Base-by-base conservation (phyloP, 2,329 filamentous ascomycete genomes). In the Nannizziopsis arthrosporioides region DNA sequence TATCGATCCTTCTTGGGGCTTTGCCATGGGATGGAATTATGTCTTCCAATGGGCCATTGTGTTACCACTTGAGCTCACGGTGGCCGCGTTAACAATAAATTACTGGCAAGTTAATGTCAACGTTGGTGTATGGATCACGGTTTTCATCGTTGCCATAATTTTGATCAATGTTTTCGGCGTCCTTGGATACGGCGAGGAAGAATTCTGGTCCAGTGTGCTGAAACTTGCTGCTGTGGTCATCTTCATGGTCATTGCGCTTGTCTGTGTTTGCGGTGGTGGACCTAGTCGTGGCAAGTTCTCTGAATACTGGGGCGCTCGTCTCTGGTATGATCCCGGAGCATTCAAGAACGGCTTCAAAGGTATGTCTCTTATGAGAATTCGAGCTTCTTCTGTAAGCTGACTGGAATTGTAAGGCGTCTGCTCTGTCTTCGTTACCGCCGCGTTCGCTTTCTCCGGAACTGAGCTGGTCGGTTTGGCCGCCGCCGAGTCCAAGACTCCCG, bases 241-340 rank as follows among this genome's bases (percentile, higher is more conserved):
- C 49, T 92, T 89, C 68, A 87, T 90, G 80, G 77, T 94, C 44
- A 77, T 94, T 3, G 88, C 85, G 7, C 80, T 93, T 48, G 78
- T 93, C 48, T 65, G 72, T 47, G 65, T 69, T 49, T 64, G 63
- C 36, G 68, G 68, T 36, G 69, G 68, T 44, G 65, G 64, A 2
- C 65, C 67, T 14, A 68, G 55, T 3, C 57, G 60, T 11, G 67
- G 64, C 10, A 54, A 57, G 40, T 55, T 51, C 34, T 38, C 42
- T 30, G 52, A 57, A 14, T 65, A 63, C 43, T 54, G 55, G 48
- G 62, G 61, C 35, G 59, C 57, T 2, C 48, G 55, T 59, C 68
- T 62, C 61, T 67, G 63, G 69, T 59, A 68, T 57, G 53, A 66
- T 22, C 67, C 67, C 15, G 72, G 71, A 17, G 69, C 71, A 2